Evolutionary conservation across 2,329 filamentous ascomycete genomes (phyloP), one percentile per base, ranked within the genome.

Genomic region (Venturia asperata): DNA sequence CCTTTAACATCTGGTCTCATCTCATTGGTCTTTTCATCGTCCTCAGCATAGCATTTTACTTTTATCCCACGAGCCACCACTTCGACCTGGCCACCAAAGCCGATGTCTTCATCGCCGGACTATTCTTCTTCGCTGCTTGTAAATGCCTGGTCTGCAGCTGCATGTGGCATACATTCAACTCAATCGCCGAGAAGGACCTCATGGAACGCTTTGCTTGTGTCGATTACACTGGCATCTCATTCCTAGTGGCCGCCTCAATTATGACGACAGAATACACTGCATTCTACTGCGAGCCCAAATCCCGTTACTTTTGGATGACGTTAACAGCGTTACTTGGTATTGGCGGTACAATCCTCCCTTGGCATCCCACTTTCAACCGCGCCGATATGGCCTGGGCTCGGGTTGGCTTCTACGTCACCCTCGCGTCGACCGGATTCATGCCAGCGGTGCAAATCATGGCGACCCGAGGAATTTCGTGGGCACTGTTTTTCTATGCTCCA

Each of bases 81-180:
- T 99, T 97, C 78, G 86, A 85, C 60, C 81, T 91, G 67, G 95
- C 91, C 76, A 91, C 90, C 66, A 95, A 91, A 64, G 85, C 89
- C 61, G 94, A 99, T 74, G 85, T 97, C 67, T 84, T 94, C 72
- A 92, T 99, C 68, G 92, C 93, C 0, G 92, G 90, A 27, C 84
- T 95, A 69, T 99, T 99, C 82, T 97, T 99, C 80, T 90, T 96
- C 73, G 94, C 93, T 61, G 94, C 94, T 58, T 92, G 88, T 81
- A 92, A 97, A 76, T 97, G 93, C 72, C 85, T 99, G 65, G 86
- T 93, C 73, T 99, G 94, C 86, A 95, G 90, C 68, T 93, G 89
- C 68, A 87, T 97, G 73, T 99, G 94, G 94, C 94, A 99, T 79
- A 97, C 94, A 34, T 97, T 99, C 92, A 96, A 93, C 79, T 91